Evolutionary conservation across 495 filamentous ascomycete species (phyloP).

Genomic region (Sphaerosporella brunnea): DNA sequence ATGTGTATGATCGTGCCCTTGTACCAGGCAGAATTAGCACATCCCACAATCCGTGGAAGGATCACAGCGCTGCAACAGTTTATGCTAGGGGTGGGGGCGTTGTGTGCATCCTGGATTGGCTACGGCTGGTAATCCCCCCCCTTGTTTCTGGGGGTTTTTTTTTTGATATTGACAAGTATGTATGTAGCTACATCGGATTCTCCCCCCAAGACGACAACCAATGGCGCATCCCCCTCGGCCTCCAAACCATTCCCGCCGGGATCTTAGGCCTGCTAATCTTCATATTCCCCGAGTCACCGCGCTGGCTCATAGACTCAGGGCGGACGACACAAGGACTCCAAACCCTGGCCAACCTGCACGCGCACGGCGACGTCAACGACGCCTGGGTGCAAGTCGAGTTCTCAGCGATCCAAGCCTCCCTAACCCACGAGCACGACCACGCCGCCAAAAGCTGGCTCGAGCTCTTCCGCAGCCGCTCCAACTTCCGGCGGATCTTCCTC

Average conservation of each 20-base stretch:
- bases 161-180: not conserved
- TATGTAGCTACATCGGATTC: constrained; percentile 15
- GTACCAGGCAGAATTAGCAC: constrained; percentile 29
- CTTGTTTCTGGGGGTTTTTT: not conserved
- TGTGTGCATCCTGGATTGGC: constrained; percentile 32
- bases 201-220: constrained; percentile 28
- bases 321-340: constrained; percentile 35
- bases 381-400: constrained; percentile 47
- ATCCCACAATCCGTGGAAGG: constrained; percentile 32
- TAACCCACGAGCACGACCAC: constrained; percentile 39
- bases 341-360: constrained; percentile 42
- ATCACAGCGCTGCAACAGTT: constrained; percentile 42
- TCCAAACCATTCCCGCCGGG: constrained; percentile 41
- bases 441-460: constrained; percentile 52
- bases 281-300: constrained; percentile 40
- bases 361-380: constrained; percentile 39
- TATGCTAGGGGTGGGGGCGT: constrained; percentile 41
- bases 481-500: constrained; percentile 51
- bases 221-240: constrained; percentile 39
- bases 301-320: constrained; percentile 44
- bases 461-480: constrained; percentile 44
- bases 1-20: constrained; percentile 33
- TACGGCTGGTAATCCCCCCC: constrained; percentile 28
- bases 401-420: constrained; percentile 47
- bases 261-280: constrained; percentile 39